Evolutionary conservation across 805 yeast genomes (phyloP).

Genomic region (Myxozyma vanderwaltii): DNA sequence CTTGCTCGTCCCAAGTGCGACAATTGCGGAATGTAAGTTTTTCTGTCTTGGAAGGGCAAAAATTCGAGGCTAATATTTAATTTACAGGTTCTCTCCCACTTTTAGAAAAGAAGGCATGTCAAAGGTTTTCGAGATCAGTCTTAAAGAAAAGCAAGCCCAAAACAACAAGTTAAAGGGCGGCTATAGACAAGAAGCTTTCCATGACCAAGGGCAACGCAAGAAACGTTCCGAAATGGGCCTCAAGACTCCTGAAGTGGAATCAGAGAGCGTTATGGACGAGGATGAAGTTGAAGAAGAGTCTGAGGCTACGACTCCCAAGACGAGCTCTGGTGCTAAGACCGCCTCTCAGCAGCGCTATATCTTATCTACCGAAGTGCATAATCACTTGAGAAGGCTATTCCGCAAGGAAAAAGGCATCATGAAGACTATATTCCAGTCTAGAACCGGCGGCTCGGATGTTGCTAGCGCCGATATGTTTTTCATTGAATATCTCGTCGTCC

Average conservation of each 20-base stretch:
- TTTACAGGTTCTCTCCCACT: slow-evolving; percentile 67
- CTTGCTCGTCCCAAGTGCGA: slow-evolving; percentile 85
- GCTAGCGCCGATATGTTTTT: slow-evolving; percentile 79
- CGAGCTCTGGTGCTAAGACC: slow-evolving; percentile 40
- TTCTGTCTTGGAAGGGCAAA: neutral
- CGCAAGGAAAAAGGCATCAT: slow-evolving; percentile 68
- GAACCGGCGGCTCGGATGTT: slow-evolving; percentile 58
- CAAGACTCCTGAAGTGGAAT: slow-evolving; percentile 29
- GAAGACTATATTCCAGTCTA: slow-evolving; percentile 75
- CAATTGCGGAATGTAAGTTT: slow-evolving; percentile 78
- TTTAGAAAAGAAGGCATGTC: slow-evolving; percentile 94
- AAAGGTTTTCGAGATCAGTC: slow-evolving; percentile 85
- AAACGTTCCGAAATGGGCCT: slow-evolving; percentile 10
- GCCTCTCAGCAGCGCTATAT: slow-evolving; percentile 75
- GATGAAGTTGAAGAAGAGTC: slow-evolving; percentile 38
- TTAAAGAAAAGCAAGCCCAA: slow-evolving; percentile 76
- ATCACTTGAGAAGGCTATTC: slow-evolving; percentile 74
- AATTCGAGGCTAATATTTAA: neutral
- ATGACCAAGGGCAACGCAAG: slow-evolving; percentile 39
- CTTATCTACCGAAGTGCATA: slow-evolving; percentile 82
- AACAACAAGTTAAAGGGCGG: slow-evolving; percentile 84
- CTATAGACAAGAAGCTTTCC: slow-evolving; percentile 70
- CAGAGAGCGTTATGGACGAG: slow-evolving; percentile 35
- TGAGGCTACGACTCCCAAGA: slow-evolving; percentile 43
- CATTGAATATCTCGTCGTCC: slow-evolving; percentile 84